phyloP scores from a whole-genome alignment of 2,329 filamentous ascomycete genomes.

The Bipolaris bicolor region DNA sequence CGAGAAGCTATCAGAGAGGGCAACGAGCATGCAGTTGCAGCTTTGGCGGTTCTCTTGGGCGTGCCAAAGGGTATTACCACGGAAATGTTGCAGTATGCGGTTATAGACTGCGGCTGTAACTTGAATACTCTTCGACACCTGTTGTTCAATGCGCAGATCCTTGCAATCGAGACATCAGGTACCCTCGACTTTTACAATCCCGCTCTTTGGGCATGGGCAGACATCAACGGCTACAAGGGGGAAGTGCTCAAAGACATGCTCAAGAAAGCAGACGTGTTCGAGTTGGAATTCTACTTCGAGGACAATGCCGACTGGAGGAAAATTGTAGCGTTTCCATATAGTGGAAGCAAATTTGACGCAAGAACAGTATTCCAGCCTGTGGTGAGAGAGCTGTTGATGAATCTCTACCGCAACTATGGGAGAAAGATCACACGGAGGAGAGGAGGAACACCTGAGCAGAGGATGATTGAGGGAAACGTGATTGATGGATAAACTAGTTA shows the following conservation, averaged over 20 bases:
- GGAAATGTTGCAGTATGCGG: conserved; percentile 37
- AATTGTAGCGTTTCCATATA: conserved; percentile 45
- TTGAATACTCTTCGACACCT: conserved; percentile 40
- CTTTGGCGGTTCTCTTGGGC: conserved; percentile 42
- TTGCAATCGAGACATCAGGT: conserved; percentile 22
- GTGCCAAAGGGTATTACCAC: conserved; percentile 39
- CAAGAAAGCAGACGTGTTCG: conserved; percentile 39
- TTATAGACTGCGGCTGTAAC: conserved; percentile 38
- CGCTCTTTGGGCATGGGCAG: conserved; percentile 43
- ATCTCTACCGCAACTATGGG: conserved; percentile 43
- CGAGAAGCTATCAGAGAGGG: conserved; percentile 34
- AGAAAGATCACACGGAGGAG: conserved; percentile 38
- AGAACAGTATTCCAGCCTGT: conserved; percentile 31
- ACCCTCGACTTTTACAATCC: conserved; percentile 45
- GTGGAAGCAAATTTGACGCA: conserved; percentile 42
- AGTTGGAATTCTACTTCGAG: conserved; percentile 44
- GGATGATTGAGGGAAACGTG: conserved; percentile 1
- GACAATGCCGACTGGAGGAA: conserved; percentile 34
- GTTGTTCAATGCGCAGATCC: conserved; percentile 45
- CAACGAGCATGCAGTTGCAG: conserved; percentile 42
- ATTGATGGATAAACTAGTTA: conserved; percentile 1
- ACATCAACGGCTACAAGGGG: conserved; percentile 36
- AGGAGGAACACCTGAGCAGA: conserved; percentile 1
- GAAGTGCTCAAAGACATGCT: conserved; percentile 40
- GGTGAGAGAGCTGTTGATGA: conserved; percentile 37